Percentiles rank a stretch among this genome's conserved stretches.
phyloP scores from a whole-genome alignment of 257 asterid species.

The Linderniella brevidens region DNA sequence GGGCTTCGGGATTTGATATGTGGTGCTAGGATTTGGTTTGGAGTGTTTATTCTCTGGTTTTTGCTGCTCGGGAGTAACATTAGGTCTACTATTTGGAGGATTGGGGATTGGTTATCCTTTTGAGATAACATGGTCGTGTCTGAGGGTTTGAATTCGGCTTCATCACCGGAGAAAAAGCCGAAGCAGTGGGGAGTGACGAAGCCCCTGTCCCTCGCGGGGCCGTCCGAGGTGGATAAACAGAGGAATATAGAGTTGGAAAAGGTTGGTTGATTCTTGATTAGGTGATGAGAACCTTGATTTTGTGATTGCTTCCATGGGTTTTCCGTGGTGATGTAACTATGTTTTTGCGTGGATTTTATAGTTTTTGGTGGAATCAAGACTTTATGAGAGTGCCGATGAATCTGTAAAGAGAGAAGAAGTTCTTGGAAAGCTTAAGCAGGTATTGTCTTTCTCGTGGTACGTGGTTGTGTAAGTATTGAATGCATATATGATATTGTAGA shows the following conservation, averaged over 20 bases:
- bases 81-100: not conserved
- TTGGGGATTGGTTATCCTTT: not conserved
- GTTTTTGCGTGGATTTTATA: slow-evolving; percentile 12
- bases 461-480: not conserved
- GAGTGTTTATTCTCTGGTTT: too few species aligned
- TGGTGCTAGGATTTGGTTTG: too few species aligned
- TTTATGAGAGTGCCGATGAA: slow-evolving; percentile 65
- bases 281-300: not conserved
- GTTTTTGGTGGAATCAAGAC: slow-evolving; percentile 63
- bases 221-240: slow-evolving; percentile 43
- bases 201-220: slow-evolving; percentile 68
- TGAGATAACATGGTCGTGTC: slow-evolving; percentile 26
- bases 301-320: not conserved
- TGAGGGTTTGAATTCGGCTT: slow-evolving; percentile 18
- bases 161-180: slow-evolving; percentile 18
- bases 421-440: slow-evolving; percentile 61
- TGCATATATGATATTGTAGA: not conserved
- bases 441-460: slow-evolving; percentile 6
- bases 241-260: slow-evolving; percentile 60
- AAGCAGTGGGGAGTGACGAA: slow-evolving; percentile 65
- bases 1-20: too few species aligned
- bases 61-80: not conserved
- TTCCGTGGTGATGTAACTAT: not conserved
- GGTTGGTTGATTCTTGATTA: slow-evolving; percentile 18
- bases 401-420: slow-evolving; percentile 60